Evolutionary conservation across 345 rosid genomes (phyloP).

Genomic region (Brassica rapa): DNA sequence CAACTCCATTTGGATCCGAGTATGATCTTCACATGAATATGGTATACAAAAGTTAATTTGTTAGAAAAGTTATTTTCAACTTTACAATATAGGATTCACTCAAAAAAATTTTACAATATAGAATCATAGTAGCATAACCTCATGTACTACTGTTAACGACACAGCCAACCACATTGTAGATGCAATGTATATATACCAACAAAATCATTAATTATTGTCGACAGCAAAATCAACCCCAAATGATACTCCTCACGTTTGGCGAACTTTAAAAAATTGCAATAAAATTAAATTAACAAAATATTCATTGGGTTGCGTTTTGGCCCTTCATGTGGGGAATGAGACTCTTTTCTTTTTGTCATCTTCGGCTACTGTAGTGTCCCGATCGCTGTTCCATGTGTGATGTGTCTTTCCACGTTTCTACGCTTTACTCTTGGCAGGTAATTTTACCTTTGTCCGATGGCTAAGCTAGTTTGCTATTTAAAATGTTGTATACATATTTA

Average conservation of each 20-base stretch:
- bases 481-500: background rate
- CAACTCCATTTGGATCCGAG: background rate
- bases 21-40: background rate
- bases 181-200: slow-evolving; percentile 33
- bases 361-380: slow-evolving; percentile 26
- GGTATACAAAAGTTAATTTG: background rate
- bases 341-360: slow-evolving; percentile 9
- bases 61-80: background rate
- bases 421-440: background rate
- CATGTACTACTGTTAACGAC: slow-evolving; percentile 19
- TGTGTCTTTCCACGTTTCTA: slow-evolving; percentile 14
- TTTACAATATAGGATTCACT: background rate
- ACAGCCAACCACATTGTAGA: slow-evolving; percentile 17
- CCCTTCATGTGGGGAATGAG: slow-evolving; percentile 33
- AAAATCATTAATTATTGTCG: slow-evolving; percentile 37
- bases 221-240: slow-evolving; percentile 32
- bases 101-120: too few species aligned
- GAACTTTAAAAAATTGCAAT: background rate
- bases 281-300: background rate
- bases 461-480: background rate
- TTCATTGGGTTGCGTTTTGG: slow-evolving; percentile 31
- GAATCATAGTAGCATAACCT: background rate
- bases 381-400: slow-evolving; percentile 16
- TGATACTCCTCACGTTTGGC: slow-evolving; percentile 37
- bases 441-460: background rate